Base-by-base conservation (phyloP, 306 rosid genomes). In the Trifolium pratense region DNA sequence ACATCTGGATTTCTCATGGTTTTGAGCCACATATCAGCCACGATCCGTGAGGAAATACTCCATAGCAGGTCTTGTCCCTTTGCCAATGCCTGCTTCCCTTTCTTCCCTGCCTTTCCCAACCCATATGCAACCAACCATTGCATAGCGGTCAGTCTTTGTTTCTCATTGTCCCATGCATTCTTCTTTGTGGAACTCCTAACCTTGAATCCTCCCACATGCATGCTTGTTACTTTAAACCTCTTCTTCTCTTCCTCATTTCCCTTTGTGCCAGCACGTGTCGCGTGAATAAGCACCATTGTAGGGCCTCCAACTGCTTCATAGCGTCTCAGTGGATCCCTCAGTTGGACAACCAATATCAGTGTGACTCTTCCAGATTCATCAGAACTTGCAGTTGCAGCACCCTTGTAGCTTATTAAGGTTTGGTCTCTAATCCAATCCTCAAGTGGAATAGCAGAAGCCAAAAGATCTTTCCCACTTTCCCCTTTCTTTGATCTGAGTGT, bases 21-120 rank as follows among this genome's bases (percentile, higher is more conserved):
- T 81, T 86, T 95, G 78, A 95, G 97, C 99, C 99, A 95, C 99
- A 92, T 90, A 66, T 90, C 96, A 4, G 97, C 97, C 87, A 91
- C 86, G 20, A 90, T 88, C 61, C 99, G 66, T 1, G 97, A 91
- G 12, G 99, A 95, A 74, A 91, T 77, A 86, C 92, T 95, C 97
- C 97, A 95, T n/a, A 91, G 49, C 73, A 81, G 61, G 75, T 95
- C 97, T 62, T 87, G 90, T 46, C 79, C 90, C 53, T 86, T 87
- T 7, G 85, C 62, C 58, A 52, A 14, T 32, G 62, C 48, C 16
- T 78, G 83, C 58, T 90, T 91, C 59, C 88, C 90, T 56, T 88
- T 91, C 90, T 86, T 91, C 83, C 75, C 81, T 18, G 82, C 87
- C 81, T 95, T 95, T 57, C 86, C 95, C 57, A 88, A 43, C 10